phyloP scores from a whole-genome alignment of 2,329 filamentous ascomycete genomes.

The Neoscytalidium dimidiatum region DNA sequence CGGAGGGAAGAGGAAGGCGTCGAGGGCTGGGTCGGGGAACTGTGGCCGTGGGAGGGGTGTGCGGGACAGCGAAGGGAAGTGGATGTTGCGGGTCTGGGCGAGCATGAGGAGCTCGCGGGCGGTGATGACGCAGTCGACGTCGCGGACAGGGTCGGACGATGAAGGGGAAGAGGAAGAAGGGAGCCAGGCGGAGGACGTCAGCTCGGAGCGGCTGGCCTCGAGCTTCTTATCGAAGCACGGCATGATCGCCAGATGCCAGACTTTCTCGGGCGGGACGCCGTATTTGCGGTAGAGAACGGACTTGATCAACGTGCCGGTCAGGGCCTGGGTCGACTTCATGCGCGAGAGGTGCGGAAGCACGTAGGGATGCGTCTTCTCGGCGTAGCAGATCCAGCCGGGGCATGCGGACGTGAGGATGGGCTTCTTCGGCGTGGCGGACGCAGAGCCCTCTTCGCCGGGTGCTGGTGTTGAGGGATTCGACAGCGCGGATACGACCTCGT shows the following conservation, averaged over 20 bases:
- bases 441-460: slow-evolving; percentile 34
- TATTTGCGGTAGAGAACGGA: slow-evolving; percentile 74
- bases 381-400: slow-evolving; percentile 98
- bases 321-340: slow-evolving; percentile 90
- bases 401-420: slow-evolving; percentile 87
- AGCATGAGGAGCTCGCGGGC: slow-evolving; percentile 92
- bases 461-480: slow-evolving; percentile 26
- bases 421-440: slow-evolving; percentile 51
- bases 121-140: slow-evolving; percentile 98
- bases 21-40: slow-evolving; percentile 74
- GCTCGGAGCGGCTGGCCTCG: slow-evolving; percentile 88
- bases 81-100: slow-evolving; percentile 74
- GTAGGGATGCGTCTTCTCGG: slow-evolving; percentile 95
- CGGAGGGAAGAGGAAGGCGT: slow-evolving; percentile 74
- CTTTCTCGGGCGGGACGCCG: slow-evolving; percentile 71
- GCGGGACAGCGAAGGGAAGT: slow-evolving; percentile 72
- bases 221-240: slow-evolving; percentile 99
- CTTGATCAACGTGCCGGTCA: slow-evolving; percentile 89
- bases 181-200: slow-evolving; percentile 78
- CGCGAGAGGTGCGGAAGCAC: slow-evolving; percentile 87
- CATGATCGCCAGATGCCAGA: slow-evolving; percentile 97
- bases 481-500: slow-evolving; percentile 46
- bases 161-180: slow-evolving; percentile 19
- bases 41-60: slow-evolving; percentile 51
- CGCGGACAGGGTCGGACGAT: slow-evolving; percentile 63